A percentile compares a stretch with the other conserved stretches of the same genome.
phyloP scores from a whole-genome alignment of 2,329 filamentous ascomycete genomes.

The Aphanoascus verrucosus region DNA sequence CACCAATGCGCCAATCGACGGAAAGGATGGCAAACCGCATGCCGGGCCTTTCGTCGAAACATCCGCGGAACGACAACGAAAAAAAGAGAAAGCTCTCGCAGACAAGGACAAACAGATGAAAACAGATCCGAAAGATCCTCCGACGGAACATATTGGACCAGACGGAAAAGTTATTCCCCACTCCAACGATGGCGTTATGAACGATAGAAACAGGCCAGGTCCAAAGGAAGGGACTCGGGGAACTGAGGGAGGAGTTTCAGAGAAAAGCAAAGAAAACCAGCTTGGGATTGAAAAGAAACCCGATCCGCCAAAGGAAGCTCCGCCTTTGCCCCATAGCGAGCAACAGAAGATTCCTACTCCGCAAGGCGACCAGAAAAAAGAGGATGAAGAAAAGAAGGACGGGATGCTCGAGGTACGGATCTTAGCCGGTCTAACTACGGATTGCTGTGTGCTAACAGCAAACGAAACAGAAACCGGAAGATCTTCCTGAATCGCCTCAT shows the following conservation, averaged over 20 bases:
- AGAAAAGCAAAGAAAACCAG: conserved; percentile 69
- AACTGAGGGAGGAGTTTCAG: conserved; percentile 78
- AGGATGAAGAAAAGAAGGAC: conserved; percentile 29
- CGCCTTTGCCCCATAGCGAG: conserved; percentile 70
- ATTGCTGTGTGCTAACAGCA: not conserved
- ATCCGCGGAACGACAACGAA: conserved; percentile 38
- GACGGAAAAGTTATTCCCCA: conserved; percentile 39
- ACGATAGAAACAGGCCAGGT: conserved; percentile 63
- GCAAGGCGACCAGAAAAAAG: conserved; percentile 24
- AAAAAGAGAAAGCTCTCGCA: conserved; percentile 27
- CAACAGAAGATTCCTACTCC: conserved; percentile 51
- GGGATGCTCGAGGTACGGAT: conserved; percentile 46
- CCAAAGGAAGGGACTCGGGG: conserved; percentile 81
- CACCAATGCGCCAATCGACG: conserved; percentile 74
- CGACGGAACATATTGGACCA: conserved; percentile 32
- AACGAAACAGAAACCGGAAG: conserved; percentile 58
- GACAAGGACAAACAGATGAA: conserved; percentile 20
- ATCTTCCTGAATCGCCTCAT: conserved; percentile 68
- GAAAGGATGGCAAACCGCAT: conserved; percentile 87
- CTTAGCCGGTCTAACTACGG: not conserved
- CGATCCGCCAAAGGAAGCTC: conserved; percentile 73
- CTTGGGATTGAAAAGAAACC: conserved; percentile 61
- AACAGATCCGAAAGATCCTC: conserved; percentile 20
- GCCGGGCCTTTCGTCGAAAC: conserved; percentile 60
- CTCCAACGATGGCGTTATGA: conserved; percentile 75